Evolutionary conservation across 1,139 yeast species (phyloP), one percentile per base, ranked within the genome.

Genomic region (Geotrichum aggregatum): DNA sequence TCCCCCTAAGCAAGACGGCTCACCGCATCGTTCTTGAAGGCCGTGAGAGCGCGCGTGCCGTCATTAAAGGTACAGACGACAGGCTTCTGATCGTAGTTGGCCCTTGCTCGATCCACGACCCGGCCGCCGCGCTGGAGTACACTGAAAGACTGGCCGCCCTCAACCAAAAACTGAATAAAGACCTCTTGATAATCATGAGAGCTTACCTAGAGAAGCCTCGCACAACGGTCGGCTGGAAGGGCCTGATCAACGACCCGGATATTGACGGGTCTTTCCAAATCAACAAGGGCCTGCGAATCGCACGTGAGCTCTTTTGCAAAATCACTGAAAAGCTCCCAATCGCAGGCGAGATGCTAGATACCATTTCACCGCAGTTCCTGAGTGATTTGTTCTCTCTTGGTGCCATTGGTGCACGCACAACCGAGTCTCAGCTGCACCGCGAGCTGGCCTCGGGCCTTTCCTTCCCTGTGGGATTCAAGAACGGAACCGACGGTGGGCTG

Each of bases 201-300:
- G 98, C 98, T 14, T 92, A 92, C 78, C 78, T 92, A 64, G 98
- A 92, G 72, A 92, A 92, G 73, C 98, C 98, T 66, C 83, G 98
- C 75, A 92, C 98, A 58, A 92, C 98, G 31, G 98, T 92, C 52
- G 98, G 98, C 59, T 92, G 98, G 98, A 92, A 92, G 75, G 98
- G 98, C 60, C 77, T 92, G 66, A 89, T 92, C 68, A 92, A 92
- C 70, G 98, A 92, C 70, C 98, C 98, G 41, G 96, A 89, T 67
- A 82, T 91, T 59, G 91, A 92, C 73, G 85, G 87, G 65, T 78
- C 96, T 49, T 92, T 85, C 80, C 87, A 91, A 70, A 92, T 92
- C 71, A 92, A 92, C 79, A 88, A 91, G 73, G 98, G 98, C 64
- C 77, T 92, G 63, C 81, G 89, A 66, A 80, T 87, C 47, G 82